Base-by-base conservation (phyloP, 352 stramenopile genomes). In the Globisporangium apiculatum region DNA sequence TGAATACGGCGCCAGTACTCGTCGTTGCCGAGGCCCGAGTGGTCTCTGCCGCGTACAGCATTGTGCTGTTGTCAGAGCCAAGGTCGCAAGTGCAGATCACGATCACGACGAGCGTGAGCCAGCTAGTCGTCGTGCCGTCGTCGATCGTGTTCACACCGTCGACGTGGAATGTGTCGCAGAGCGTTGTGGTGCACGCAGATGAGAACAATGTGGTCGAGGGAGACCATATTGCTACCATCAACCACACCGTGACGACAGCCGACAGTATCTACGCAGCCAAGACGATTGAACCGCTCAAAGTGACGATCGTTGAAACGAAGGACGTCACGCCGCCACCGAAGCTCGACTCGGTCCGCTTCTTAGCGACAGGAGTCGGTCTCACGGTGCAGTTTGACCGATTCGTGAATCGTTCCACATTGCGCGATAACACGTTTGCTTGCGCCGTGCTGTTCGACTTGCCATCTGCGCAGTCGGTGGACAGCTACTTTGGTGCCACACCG, bases 241-340 rank as follows among this genome's bases (percentile, higher is more conserved):
- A 46, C 0, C 64, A 75, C 14, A 53, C 38, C 0, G 63, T 84
- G 7, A 48, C 66, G 1, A 73, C 57, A 7, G 47, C 18, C 4
- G 73, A 84, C 53, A 48, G 42, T 4, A 35, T 76, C 3, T 88
- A 85, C 36, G 57, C 47, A 2, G 35, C 31, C 4, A 64, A 75
- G 37, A 59, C 64, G 15, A 64, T 80, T 8, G 37, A 41, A 0
- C 43, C 58, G 9, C 40, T 83, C 10, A 68, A 50, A 38, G 78
- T 88, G 12, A 80, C 67, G 46, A 81, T 88, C 17, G 72, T 83
- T 0, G 75, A 88, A 48, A 86, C 75, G 1, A 83, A 76, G 47
- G 78, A 88, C 36, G 72, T 67, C 14, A 84, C 75, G 15, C 75
- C 78, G 3, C 71, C 78, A 48, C 78, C 78, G 2, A 84, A 79